Evolutionary conservation across 139 green algal species (phyloP), one percentile per base, ranked within the genome.

Genomic region (Coccomyxa sp.): DNA sequence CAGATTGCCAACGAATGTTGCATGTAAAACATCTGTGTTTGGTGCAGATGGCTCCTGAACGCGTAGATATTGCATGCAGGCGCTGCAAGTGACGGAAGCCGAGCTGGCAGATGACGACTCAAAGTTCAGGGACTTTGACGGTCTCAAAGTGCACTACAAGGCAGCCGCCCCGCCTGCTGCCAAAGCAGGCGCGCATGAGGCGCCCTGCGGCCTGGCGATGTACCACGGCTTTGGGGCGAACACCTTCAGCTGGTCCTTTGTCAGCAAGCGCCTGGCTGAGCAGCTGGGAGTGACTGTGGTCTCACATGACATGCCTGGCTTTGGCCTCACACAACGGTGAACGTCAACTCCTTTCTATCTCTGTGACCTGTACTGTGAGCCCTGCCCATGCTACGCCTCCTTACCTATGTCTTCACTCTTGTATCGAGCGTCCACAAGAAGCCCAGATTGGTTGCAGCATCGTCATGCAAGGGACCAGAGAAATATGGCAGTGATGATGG

Each of bases 141-240:
- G 86, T 39, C 39, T 89, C 2, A 37, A 39, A 0, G 78, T 92
- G 55, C 88, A 93, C 78, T 88, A 87, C 78, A 91, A 86, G 70
- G 64, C 70, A n/a, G 75, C 81, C 29, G 27, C 22, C 44, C 9
- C 40, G 1, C 33, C 34, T n/a, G 18, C 58, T 36, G 8, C 18
- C 69, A 40, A 33, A 29, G 14, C 12, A 31, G 33, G 5, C 24
- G 34, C 69, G 35, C 34, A 40, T 6, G 12, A 12, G 3, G 14
- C 34, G 33, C 16, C 44, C 69, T 34, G 24, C 38, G 85, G 81
- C 2, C 36, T 93, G n/a, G 89, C 93, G 75, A 94, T 86, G 83
- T 90, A 92, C 70, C 93, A 97, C 79, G 93, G 93, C n/a, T 97
- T 97, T 83, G 93, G 93, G 14, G 89, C 91, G 34, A 94, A 92